phyloP scores from a whole-genome alignment of 2,329 filamentous ascomycete species.

The Botryosphaeria agaves region DNA sequence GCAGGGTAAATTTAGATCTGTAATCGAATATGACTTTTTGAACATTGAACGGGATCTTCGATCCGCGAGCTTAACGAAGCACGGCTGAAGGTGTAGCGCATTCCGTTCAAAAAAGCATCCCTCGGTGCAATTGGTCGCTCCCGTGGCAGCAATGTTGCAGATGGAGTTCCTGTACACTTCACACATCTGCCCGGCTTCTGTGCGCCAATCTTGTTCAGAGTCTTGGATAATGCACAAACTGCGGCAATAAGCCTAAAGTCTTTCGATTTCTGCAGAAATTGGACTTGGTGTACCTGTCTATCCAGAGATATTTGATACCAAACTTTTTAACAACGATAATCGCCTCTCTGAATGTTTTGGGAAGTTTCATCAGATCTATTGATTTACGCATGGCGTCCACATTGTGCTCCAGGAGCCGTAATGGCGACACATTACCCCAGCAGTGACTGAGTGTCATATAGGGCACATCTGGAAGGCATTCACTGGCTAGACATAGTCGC shows the following conservation, averaged over 20 bases:
- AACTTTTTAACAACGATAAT: not conserved
- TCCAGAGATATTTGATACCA: conserved; percentile 1
- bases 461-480: not conserved
- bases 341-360: conserved; percentile 1
- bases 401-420: not conserved
- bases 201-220: conserved; percentile 1
- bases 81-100: not conserved
- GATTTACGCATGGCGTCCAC: not conserved
- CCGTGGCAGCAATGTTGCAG: not conserved
- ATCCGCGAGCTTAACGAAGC: not conserved
- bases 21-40: no score
- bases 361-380: not conserved
- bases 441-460: conserved; percentile 2
- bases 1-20: not conserved
- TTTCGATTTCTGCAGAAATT: no score
- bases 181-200: conserved; percentile 1
- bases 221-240: conserved; percentile 2
- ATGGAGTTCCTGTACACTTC: conserved; percentile 1
- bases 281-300: no score
- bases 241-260: no score
- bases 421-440: not conserved
- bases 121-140: not conserved
- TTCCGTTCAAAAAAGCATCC: not conserved
- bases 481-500: not conserved
- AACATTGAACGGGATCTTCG: not conserved